These are phyloP conservation scores for Aspergillus sp. DNA, from an alignment of 2,329 filamentous ascomycete species.

Conservation along the genomic window DNA sequence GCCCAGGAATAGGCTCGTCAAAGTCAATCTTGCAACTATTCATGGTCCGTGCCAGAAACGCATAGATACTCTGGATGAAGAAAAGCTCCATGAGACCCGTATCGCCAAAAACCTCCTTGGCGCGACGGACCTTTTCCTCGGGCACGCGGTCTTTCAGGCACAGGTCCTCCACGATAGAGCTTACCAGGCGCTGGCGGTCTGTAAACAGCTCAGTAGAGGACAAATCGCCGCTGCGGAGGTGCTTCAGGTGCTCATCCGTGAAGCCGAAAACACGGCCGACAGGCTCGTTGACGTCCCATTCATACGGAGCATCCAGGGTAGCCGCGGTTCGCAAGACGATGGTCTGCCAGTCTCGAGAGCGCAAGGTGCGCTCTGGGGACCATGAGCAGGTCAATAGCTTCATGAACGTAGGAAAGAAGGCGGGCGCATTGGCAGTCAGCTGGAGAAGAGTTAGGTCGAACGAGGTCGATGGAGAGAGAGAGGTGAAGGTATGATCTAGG, in stretches of 20 bases:
- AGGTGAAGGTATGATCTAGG: too few relatives aligned
- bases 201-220: too few relatives aligned
- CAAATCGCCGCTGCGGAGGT: background rate
- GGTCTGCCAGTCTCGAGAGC: background rate
- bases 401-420: too few relatives aligned
- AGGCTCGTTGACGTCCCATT: background rate
- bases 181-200: too few relatives aligned
- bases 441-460: too few relatives aligned
- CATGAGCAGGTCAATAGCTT: background rate
- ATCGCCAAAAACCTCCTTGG: background rate
- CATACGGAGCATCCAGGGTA: background rate
- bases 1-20: background rate
- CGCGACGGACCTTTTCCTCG: background rate
- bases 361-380: too few relatives aligned
- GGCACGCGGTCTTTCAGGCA: background rate
- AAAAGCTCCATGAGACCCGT: background rate
- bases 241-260: background rate
- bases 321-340: background rate
- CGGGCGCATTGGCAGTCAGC: too few relatives aligned
- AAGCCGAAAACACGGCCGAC: background rate
- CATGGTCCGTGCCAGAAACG: background rate
- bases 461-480: too few relatives aligned
- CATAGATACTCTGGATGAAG: background rate
- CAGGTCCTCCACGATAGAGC: too few relatives aligned
- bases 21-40: background rate